phyloP scores from a whole-genome alignment of 1,284 basidiomycete species.

The Cystobasidium slooffiae region DNA sequence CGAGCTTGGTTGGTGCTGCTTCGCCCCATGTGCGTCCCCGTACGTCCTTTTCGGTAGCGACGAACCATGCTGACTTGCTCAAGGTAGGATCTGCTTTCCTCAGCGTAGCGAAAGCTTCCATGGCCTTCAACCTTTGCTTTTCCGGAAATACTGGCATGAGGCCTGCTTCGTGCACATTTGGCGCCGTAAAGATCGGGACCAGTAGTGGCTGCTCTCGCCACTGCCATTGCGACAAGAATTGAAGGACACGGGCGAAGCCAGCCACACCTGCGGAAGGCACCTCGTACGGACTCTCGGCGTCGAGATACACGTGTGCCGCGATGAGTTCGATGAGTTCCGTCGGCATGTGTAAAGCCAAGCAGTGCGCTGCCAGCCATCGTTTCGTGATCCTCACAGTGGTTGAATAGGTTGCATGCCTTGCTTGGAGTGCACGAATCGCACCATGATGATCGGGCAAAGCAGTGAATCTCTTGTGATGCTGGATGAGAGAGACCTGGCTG shows the following conservation, averaged over 20 bases:
- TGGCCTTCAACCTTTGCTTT: slow-evolving; percentile 65
- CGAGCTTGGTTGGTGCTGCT: slow-evolving; percentile 67
- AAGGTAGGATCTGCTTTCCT: slow-evolving; percentile 58
- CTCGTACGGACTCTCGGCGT: slow-evolving; percentile 54
- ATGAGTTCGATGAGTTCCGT: slow-evolving; percentile 84
- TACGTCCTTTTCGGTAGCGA: slow-evolving; percentile 79
- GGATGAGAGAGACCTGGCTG: slow-evolving; percentile 6
- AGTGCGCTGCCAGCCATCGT: slow-evolving; percentile 89
- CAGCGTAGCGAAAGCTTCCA: slow-evolving; percentile 60
- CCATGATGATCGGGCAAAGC: slow-evolving; percentile 83
- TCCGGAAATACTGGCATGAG: slow-evolving; percentile 57
- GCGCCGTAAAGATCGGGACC: slow-evolving; percentile 60
- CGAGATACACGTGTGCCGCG: slow-evolving; percentile 67
- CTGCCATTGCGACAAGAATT: slow-evolving; percentile 76
- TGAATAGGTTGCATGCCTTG: slow-evolving; percentile 77
- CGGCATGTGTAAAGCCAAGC: slow-evolving; percentile 75
- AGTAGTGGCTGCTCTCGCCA: slow-evolving; percentile 65
- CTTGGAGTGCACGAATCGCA: slow-evolving; percentile 76
- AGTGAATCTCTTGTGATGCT: slow-evolving; percentile 71
- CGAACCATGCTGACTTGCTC: slow-evolving; percentile 71
- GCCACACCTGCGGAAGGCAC: slow-evolving; percentile 61
- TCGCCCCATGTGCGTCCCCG: slow-evolving; percentile 76
- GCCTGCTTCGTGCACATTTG: slow-evolving; percentile 55
- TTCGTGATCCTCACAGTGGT: slow-evolving; percentile 86
- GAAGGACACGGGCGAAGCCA: slow-evolving; percentile 79